phyloP scores from a whole-genome alignment of 1,284 basidiomycete species.

The Trametes pubescens region DNA sequence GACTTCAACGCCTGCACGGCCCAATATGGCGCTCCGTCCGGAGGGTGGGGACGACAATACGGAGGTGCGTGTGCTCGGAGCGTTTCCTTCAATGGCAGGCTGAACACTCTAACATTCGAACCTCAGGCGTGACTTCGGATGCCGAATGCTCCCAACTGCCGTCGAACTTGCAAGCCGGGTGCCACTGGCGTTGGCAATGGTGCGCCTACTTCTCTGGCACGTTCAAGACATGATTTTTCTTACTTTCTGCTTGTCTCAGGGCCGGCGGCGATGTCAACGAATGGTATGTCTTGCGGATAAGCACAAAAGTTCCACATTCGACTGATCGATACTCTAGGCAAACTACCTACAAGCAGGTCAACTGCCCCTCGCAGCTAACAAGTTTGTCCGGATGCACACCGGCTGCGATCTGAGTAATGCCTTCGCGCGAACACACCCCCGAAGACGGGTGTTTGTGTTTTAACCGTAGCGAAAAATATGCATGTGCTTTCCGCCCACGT shows the following conservation, averaged over 20 bases:
- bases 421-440: too few relatives aligned
- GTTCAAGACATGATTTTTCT: not conserved
- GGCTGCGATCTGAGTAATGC: constrained; percentile 6
- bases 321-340: constrained; percentile 14
- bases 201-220: constrained; percentile 7
- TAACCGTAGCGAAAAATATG: too few relatives aligned
- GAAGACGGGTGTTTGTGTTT: too few relatives aligned
- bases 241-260: constrained; percentile 16
- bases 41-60: constrained; percentile 36
- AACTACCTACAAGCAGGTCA: constrained; percentile 33
- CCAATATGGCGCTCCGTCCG: constrained; percentile 32
- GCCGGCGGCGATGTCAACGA: constrained; percentile 35
- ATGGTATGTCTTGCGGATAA: constrained; percentile 15
- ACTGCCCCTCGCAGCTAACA: constrained; percentile 35
- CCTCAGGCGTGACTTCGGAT: constrained; percentile 31
- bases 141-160: constrained; percentile 34
- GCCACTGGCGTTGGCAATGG: constrained; percentile 39
- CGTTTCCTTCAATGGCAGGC: not conserved
- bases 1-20: constrained; percentile 37
- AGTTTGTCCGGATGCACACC: constrained; percentile 35
- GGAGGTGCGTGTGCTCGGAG: constrained; percentile 18
- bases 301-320: not conserved
- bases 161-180: constrained; percentile 36
- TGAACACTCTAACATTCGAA: not conserved
- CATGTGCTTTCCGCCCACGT: too few relatives aligned